Evolutionary conservation across 2,329 filamentous ascomycete species (phyloP).

Genomic region (Curvularia lunata): DNA sequence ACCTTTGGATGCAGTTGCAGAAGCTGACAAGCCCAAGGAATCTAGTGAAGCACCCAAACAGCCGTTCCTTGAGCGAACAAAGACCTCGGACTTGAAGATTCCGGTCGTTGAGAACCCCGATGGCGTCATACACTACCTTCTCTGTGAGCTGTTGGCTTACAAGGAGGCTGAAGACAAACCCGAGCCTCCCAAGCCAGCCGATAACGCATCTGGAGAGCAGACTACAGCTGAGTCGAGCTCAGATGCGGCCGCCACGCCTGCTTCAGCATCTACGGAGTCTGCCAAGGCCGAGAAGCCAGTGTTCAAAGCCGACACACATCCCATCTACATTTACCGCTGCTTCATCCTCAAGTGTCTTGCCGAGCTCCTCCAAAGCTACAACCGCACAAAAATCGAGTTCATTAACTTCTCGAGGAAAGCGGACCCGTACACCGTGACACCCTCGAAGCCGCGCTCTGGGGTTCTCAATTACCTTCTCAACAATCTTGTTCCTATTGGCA

Average conservation of each 20-base stretch:
- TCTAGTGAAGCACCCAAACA: constrained; percentile 40
- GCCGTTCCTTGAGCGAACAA: constrained; percentile 68
- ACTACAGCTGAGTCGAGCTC: constrained; percentile 17
- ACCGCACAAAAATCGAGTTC: constrained; percentile 94
- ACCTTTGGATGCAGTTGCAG: constrained; percentile 38
- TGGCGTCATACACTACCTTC: constrained; percentile 91
- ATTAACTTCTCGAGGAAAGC: constrained; percentile 98
- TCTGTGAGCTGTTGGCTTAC: constrained; percentile 90
- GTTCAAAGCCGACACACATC: constrained; percentile 92
- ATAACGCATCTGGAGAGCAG: constrained; percentile 48
- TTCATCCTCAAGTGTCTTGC: constrained; percentile 91
- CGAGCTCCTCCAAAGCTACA: constrained; percentile 90
- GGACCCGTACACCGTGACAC: constrained; percentile 81
- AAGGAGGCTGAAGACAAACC: constrained; percentile 91
- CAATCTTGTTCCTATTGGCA: constrained; percentile 72
- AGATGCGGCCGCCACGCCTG: constrained; percentile 12
- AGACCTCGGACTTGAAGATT: constrained; percentile 73
- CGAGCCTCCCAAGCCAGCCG: constrained; percentile 51
- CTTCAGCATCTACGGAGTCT: constrained; percentile 17
- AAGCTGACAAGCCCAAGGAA: constrained; percentile 45
- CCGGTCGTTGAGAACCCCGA: constrained; percentile 91
- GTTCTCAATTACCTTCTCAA: constrained; percentile 93
- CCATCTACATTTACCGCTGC: constrained; percentile 95
- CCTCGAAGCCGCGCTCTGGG: constrained; percentile 90
- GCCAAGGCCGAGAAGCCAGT: constrained; percentile 67